A percentile compares a stretch with the other conserved stretches of the same genome.
phyloP scores from a whole-genome alignment of 225 moss, liverwort and hornwort species.

The Antitrichia curtipendula region DNA sequence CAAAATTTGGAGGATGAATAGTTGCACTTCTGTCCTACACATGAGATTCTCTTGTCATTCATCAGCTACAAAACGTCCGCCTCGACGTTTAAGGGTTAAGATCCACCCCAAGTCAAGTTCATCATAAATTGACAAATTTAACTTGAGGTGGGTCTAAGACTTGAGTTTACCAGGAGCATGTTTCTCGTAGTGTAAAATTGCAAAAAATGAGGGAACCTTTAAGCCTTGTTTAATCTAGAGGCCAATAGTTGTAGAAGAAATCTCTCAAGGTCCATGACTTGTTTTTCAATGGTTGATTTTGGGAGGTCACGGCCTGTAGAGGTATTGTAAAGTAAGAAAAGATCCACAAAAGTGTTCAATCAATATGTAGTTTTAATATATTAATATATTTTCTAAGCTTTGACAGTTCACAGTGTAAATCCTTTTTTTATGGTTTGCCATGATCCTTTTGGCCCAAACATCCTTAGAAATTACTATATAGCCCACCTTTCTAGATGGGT shows the following conservation, averaged over 20 bases:
- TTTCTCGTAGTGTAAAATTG: neutral
- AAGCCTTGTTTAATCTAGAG: neutral
- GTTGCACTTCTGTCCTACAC: too few relatives aligned
- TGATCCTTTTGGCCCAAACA: neutral
- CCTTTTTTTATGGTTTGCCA: too few relatives aligned
- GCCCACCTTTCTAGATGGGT: neutral
- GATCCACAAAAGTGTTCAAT: neutral
- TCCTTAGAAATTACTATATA: rapidly evolving
- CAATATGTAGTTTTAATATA: neutral
- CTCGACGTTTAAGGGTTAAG: too few relatives aligned
- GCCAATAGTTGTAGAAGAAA: neutral
- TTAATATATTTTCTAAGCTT: neutral
- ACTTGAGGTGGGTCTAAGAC: rapidly evolving
- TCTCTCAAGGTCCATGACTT: neutral
- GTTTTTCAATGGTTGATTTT: neutral
- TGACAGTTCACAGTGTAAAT: rapidly evolving
- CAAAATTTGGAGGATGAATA: too few relatives aligned
- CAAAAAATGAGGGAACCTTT: neutral
- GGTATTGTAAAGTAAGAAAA: neutral
- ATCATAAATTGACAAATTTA: too few relatives aligned
- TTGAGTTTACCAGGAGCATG: too few relatives aligned
- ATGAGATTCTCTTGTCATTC: too few relatives aligned
- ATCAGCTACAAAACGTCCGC: too few relatives aligned
- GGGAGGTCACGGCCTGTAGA: rapidly evolving
- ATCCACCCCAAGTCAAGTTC: rapidly evolving